Percentiles rank a stretch among this genome's conserved stretches.
Conservation (phyloP, 345 rosid species). For the Eucalyptus coolabah region DNA sequence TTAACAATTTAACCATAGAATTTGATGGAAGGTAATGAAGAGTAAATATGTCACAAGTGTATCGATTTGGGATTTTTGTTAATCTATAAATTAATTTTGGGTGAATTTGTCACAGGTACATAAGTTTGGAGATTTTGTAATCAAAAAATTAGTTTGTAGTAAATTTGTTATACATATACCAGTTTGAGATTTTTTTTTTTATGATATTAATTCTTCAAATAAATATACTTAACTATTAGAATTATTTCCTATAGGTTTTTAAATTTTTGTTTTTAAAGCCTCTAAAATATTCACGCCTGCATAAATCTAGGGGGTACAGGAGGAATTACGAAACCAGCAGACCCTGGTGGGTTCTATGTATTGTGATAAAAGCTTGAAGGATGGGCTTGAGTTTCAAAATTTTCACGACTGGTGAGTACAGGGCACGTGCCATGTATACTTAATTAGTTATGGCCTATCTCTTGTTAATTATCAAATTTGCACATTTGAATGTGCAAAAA, state of each 20-base stretch:
- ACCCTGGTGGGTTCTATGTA: not conserved
- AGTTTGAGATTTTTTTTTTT: too few relatives aligned
- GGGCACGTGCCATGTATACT: not conserved
- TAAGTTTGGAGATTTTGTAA: too few relatives aligned
- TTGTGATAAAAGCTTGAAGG: not conserved
- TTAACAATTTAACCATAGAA: not conserved
- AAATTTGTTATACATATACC: not conserved
- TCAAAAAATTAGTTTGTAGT: too few relatives aligned
- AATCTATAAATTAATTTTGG: too few relatives aligned
- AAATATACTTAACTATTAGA: not conserved
- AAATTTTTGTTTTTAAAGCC: not conserved
- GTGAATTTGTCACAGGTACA: not conserved
- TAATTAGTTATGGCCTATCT: not conserved
- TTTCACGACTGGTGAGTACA: not conserved
- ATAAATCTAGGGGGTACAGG: not conserved
- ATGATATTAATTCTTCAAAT: too few relatives aligned
- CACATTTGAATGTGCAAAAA: not conserved
- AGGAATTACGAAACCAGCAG: not conserved
- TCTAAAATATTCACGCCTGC: not conserved
- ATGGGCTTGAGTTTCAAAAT: not conserved
- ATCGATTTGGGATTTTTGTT: too few relatives aligned
- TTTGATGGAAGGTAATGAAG: not conserved
- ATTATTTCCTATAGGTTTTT: not conserved
- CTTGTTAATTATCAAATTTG: not conserved
- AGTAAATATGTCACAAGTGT: too few relatives aligned